These are phyloP conservation scores for Porcisia deanei DNA, from an alignment of 208 protist species.

Conservation along the genomic window DNA sequence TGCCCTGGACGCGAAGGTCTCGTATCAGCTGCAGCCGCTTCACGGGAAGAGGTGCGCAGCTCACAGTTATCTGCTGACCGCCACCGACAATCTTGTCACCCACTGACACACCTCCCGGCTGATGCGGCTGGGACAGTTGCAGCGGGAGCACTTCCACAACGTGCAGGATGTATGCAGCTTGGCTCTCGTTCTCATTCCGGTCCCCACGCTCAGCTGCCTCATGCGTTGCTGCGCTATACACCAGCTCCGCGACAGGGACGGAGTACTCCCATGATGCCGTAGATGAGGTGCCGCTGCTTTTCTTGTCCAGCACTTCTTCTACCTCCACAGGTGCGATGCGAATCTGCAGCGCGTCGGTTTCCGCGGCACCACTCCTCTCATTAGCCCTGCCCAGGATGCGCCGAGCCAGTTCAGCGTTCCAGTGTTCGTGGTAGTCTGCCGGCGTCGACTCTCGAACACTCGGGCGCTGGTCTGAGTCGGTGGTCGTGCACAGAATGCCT, in stretches of 20 bases:
- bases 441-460: too few relatives aligned
- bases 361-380: not conserved
- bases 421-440: slow-evolving; percentile 3
- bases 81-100: slow-evolving; percentile 4
- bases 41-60: not conserved
- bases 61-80: slow-evolving; percentile 9
- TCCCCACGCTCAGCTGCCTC: not conserved
- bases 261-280: not conserved
- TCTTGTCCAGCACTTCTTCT: not conserved
- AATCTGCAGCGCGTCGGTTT: not conserved
- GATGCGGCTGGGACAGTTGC: not conserved
- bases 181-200: not conserved
- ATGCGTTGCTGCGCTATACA: not conserved
- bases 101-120: not conserved
- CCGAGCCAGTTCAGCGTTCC: slow-evolving; percentile 11
- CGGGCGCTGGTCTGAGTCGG: not conserved
- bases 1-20: slow-evolving; percentile 15
- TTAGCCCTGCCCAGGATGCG: not conserved
- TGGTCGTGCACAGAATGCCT: not conserved
- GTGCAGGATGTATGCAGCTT: slow-evolving; percentile 1
- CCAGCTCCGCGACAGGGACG: slow-evolving; percentile 9
- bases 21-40: slow-evolving; percentile 8
- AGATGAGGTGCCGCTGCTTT: not conserved
- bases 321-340: slow-evolving; percentile 1
- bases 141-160: slow-evolving; percentile 7